Evolutionary conservation across 257 asterid genomes (phyloP), one percentile per base, ranked within the genome.

Genomic region (Ilex aquifolium): DNA sequence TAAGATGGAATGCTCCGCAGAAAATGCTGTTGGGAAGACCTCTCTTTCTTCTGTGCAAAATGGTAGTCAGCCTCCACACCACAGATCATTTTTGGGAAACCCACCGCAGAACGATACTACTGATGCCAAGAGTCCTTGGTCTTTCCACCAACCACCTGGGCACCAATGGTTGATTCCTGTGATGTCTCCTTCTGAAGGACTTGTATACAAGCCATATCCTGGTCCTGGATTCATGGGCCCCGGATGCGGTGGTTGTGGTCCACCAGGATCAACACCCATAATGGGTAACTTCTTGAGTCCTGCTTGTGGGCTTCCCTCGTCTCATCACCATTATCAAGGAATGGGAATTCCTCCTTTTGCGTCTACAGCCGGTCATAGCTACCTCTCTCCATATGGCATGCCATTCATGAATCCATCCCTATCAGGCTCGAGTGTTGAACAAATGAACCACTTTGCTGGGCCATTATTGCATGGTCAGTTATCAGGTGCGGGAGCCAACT

Each of bases 141-240:
- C 73, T 67, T 73, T 68, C 60, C 77, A 70, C 66, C 96, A 84
- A 56, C 77, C 81, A 7, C 83, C 74, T 36, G 95, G 87, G 13
- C 91, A 82, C 32, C 97, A 87, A 30, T 89, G 96, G 97, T 61
- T 92, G 79, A 65, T 92, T 16, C 97, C 99, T 0, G 87, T 92
- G 63, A 85, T 92, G 91, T 83, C 99, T 59, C 95, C 96, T 55
- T 83, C 93, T 1, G 99, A 87, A 74, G 99, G 97, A 58, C 79
- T 92, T 2, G 85, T 92, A 9, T 92, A 89, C 72, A 92, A 92
- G 69, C 99, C 96, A 1, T 86, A 76, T 60, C 95, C 85, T 1
- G 90, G 82, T 11, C 85, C 88, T 0, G 85, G 81, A 51, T 79
- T 56, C 16, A 57, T 59, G 59, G 69, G 80, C 61, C 80, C 79